Evolutionary conservation across 805 yeast species (phyloP).

Genomic region (Pichia membranifaciens): DNA sequence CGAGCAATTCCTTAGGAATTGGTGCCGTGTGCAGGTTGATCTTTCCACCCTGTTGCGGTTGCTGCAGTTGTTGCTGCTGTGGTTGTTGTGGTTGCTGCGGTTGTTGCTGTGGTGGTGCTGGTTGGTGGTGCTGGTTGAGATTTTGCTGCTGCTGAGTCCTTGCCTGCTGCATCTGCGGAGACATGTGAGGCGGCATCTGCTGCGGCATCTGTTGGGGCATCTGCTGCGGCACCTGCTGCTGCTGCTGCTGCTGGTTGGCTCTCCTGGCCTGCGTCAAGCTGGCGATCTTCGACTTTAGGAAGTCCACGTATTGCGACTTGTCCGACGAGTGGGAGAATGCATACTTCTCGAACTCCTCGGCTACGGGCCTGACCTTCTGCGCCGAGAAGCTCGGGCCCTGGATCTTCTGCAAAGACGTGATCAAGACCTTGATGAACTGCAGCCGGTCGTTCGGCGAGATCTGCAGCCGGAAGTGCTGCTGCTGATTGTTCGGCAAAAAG

Average conservation of each 20-base stretch:
- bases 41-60: slow-evolving; percentile 12
- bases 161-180: background rate
- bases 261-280: slow-evolving; percentile 34
- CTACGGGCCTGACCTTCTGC: slow-evolving; percentile 45
- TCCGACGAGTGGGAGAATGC: slow-evolving; percentile 54
- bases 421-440: slow-evolving; percentile 29
- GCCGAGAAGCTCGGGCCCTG: slow-evolving; percentile 28
- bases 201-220: slow-evolving; percentile 1
- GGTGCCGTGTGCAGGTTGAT: slow-evolving; percentile 55
- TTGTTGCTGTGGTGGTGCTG: slow-evolving; percentile 10
- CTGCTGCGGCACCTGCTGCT: slow-evolving; percentile 20
- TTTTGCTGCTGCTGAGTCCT: background rate
- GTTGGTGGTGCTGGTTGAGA: slow-evolving; percentile 5
- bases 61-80: slow-evolving; percentile 10
- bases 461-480: slow-evolving; percentile 14
- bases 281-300: slow-evolving; percentile 36
- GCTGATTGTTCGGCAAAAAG: slow-evolving; percentile 8
- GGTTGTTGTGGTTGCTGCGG: slow-evolving; percentile 24
- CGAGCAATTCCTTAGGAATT: slow-evolving; percentile 63
- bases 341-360: slow-evolving; percentile 66
- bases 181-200: slow-evolving; percentile 1
- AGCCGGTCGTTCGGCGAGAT: slow-evolving; percentile 28
- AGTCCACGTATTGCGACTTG: slow-evolving; percentile 52
- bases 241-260: slow-evolving; percentile 7
- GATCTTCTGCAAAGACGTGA: slow-evolving; percentile 29